Evolutionary conservation across 2,329 filamentous ascomycete species (phyloP).

Genomic region (Aspergillus clavatus): DNA sequence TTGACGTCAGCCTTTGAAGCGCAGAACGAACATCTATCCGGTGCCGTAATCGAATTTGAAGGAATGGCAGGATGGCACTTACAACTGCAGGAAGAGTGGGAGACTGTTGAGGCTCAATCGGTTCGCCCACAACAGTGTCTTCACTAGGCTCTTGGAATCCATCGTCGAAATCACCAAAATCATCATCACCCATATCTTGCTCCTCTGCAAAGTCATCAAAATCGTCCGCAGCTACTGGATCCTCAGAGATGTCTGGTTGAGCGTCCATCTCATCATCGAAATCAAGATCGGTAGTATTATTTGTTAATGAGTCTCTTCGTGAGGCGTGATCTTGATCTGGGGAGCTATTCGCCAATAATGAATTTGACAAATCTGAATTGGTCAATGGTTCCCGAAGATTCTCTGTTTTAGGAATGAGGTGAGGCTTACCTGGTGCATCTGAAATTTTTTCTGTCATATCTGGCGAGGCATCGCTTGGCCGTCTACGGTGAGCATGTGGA

Average conservation of each 20-base stretch:
- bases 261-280: conserved; percentile 50
- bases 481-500: conserved; percentile 37
- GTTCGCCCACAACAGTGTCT: conserved; percentile 24
- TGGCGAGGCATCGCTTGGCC: conserved; percentile 40
- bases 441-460: conserved; percentile 40
- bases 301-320: conserved; percentile 37
- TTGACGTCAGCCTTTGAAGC: conserved; percentile 2
- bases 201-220: conserved; percentile 52
- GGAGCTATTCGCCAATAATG: conserved; percentile 48
- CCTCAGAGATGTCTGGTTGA: conserved; percentile 57
- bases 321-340: conserved; percentile 37
- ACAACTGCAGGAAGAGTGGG: conserved; percentile 40
- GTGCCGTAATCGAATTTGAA: neutral
- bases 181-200: conserved; percentile 48
- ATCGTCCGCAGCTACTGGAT: conserved; percentile 63
- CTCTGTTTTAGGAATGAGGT: conserved; percentile 24
- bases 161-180: conserved; percentile 63
- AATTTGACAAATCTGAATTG: conserved; percentile 54
- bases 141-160: conserved; percentile 54
- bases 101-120: conserved; percentile 21
- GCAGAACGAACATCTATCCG: neutral
- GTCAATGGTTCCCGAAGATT: conserved; percentile 54
- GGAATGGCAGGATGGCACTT: conserved; percentile 27
- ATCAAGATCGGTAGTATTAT: conserved; percentile 31
- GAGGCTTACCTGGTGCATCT: conserved; percentile 55